Evolutionary conservation across 2,329 filamentous ascomycete genomes (phyloP).

Genomic region (Phyllosticta ampelicida): DNA sequence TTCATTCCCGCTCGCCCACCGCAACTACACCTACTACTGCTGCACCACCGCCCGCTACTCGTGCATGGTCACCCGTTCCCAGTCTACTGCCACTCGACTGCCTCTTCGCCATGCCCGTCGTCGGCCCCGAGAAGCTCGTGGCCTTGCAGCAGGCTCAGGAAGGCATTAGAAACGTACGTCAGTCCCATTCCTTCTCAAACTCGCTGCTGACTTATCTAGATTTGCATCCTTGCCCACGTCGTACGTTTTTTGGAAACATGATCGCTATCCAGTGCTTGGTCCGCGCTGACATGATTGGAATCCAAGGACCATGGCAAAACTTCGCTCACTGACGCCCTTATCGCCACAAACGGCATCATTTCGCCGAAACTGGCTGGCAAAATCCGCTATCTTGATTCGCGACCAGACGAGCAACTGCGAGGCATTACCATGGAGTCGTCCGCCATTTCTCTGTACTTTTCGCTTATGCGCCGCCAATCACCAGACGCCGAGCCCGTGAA

Average conservation of each 20-base stretch:
- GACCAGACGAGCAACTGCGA: constrained; percentile 87
- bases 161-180: constrained; percentile 79
- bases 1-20: not conserved
- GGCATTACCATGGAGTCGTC: constrained; percentile 99
- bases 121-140: constrained; percentile 81
- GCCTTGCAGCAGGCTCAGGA: constrained; percentile 78
- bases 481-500: constrained; percentile 59
- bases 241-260: constrained; percentile 29
- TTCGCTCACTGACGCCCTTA: constrained; percentile 86
- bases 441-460: constrained; percentile 92
- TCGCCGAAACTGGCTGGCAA: constrained; percentile 95
- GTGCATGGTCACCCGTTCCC: not conserved
- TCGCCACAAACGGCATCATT: constrained; percentile 98
- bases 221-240: constrained; percentile 92
- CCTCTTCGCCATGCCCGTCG: constrained; percentile 68
- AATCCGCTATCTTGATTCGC: constrained; percentile 92
- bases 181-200: not conserved
- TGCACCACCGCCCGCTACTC: not conserved
- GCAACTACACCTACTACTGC: not conserved
- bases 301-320: constrained; percentile 88
- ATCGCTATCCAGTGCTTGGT: not conserved
- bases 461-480: constrained; percentile 65
- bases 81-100: not conserved
- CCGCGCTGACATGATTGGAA: constrained; percentile 12
- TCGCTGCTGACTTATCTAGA: constrained; percentile 41